Conservation (phyloP, 1,284 basidiomycete species). For the Papiliotrema fonsecae region DNA sequence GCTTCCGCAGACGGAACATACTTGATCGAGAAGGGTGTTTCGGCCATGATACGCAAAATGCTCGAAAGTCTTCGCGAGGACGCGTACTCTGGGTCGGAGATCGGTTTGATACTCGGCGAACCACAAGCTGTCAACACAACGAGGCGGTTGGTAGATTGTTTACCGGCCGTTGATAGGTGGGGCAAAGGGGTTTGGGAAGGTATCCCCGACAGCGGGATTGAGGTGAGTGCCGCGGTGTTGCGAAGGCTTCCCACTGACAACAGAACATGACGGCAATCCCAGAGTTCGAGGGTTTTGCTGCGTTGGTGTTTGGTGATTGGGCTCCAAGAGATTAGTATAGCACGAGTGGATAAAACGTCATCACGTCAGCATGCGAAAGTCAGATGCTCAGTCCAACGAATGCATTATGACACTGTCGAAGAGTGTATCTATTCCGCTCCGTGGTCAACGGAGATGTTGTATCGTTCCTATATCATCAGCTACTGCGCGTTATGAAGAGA, state of each 20-base stretch:
- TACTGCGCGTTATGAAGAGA: neutral
- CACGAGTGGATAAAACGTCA: neutral
- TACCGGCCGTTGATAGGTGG: constrained; percentile 42
- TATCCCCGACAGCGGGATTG: constrained; percentile 43
- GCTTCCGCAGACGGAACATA: constrained; percentile 36
- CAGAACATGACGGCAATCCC: constrained; percentile 29
- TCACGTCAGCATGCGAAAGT: neutral
- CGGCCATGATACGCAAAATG: constrained; percentile 26
- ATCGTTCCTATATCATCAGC: constrained; percentile 21
- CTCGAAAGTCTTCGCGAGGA: constrained; percentile 21
- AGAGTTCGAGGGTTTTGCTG: constrained; percentile 44
- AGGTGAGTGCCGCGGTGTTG: constrained; percentile 24
- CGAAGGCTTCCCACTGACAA: neutral
- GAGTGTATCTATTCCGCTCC: neutral
- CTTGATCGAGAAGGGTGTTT: constrained; percentile 37
- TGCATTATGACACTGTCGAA: neutral
- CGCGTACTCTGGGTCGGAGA: constrained; percentile 16
- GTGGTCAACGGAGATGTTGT: constrained; percentile 35
- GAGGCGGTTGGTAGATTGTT: constrained; percentile 36
- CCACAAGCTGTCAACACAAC: constrained; percentile 2
- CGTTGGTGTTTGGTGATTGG: constrained; percentile 48
- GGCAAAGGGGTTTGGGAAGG: constrained; percentile 44
- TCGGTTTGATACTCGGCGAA: neutral
- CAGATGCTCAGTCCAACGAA: neutral
- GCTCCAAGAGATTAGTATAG: constrained; percentile 16